A percentile compares a stretch with the other conserved stretches of the same genome.
Conservation (phyloP, 2,329 filamentous ascomycete genomes). For the Fusarium nodosum region DNA sequence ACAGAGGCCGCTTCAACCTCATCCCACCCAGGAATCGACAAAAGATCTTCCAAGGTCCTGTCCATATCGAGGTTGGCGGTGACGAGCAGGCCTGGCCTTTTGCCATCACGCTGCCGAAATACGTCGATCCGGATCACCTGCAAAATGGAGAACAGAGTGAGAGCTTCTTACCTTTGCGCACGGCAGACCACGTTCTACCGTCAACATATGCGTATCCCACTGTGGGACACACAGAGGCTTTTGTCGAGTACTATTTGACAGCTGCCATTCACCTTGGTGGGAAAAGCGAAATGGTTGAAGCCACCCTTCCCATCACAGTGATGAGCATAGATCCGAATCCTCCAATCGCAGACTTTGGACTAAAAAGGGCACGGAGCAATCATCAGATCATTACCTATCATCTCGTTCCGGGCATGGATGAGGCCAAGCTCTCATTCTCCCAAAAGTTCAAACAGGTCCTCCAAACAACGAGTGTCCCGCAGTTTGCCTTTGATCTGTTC, state of each 20-base stretch:
- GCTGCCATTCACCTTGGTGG: slow-evolving; percentile 45
- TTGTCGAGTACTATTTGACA: slow-evolving; percentile 54
- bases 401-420: slow-evolving; percentile 53
- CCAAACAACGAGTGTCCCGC: slow-evolving; percentile 54
- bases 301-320: slow-evolving; percentile 46
- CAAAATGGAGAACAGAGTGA: background rate
- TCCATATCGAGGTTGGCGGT: slow-evolving; percentile 43
- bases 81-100: slow-evolving; percentile 51
- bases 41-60: slow-evolving; percentile 44
- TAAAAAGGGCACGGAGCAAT: background rate
- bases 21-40: slow-evolving; percentile 32
- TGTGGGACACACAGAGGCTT: slow-evolving; percentile 9
- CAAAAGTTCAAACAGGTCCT: slow-evolving; percentile 56
- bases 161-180: slow-evolving; percentile 14
- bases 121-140: slow-evolving; percentile 17
- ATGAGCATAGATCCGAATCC: slow-evolving; percentile 10
- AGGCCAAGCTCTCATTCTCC: slow-evolving; percentile 50
- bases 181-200: slow-evolving; percentile 12
- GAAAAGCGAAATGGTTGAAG: slow-evolving; percentile 15
- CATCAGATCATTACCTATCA: slow-evolving; percentile 44
- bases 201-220: slow-evolving; percentile 12
- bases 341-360: slow-evolving; percentile 39
- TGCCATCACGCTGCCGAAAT: slow-evolving; percentile 47
- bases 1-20: slow-evolving; percentile 31
- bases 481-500: slow-evolving; percentile 48